These are phyloP conservation scores for Penicillium sp. DNA, from an alignment of 2,329 filamentous ascomycete species.

Conservation along the genomic window DNA sequence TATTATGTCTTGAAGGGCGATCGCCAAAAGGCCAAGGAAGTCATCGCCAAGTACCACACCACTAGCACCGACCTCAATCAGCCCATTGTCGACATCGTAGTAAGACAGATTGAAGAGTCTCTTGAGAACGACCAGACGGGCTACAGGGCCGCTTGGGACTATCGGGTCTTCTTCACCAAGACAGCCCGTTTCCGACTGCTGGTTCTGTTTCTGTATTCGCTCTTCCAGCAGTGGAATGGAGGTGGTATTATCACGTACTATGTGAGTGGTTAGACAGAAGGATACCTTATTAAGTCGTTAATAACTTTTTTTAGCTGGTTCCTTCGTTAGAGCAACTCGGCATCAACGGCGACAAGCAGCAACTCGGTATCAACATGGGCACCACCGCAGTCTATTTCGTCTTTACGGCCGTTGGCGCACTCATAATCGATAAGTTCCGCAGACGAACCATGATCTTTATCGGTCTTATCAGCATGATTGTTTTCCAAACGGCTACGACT, in stretches of 20 bases:
- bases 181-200: constrained; percentile 38
- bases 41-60: constrained; percentile 38
- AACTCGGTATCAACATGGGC: constrained; percentile 40
- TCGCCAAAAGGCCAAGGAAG: constrained; percentile 27
- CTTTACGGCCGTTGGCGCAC: constrained; percentile 39
- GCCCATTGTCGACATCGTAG: constrained; percentile 37
- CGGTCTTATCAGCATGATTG: constrained; percentile 38
- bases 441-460: constrained; percentile 41
- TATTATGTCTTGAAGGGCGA: constrained; percentile 31
- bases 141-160: constrained; percentile 39
- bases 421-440: constrained; percentile 38
- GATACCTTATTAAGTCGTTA: neutral
- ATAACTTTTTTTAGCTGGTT: constrained; percentile 17
- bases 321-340: constrained; percentile 39
- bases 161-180: constrained; percentile 41
- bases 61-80: constrained; percentile 34
- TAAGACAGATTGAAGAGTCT: constrained; percentile 40
- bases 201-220: constrained; percentile 40
- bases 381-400: constrained; percentile 41
- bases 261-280: constrained; percentile 14
- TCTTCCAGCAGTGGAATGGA: constrained; percentile 44
- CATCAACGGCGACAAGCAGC: constrained; percentile 30
- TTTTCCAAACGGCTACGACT: constrained; percentile 40
- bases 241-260: constrained; percentile 42
- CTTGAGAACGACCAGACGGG: constrained; percentile 34